phyloP scores from a whole-genome alignment of 768 basidiomycete genomes.

The Nidularia pulvinata region DNA sequence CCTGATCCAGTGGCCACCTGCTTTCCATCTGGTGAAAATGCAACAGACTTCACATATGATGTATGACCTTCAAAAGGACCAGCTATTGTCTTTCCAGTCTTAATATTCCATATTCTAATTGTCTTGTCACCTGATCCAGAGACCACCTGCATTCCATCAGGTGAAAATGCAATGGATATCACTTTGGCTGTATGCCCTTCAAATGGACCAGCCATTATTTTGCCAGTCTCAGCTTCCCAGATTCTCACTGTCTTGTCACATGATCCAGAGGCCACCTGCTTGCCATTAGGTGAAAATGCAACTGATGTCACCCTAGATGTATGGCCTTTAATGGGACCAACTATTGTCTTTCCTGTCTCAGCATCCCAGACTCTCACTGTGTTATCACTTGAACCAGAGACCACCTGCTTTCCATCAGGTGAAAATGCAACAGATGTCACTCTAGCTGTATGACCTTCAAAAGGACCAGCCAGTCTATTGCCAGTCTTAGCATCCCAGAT shows the following conservation, averaged over 20 bases:
- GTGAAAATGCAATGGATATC: not conserved
- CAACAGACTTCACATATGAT: too few relatives aligned
- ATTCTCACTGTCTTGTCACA: not conserved
- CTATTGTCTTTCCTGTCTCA: not conserved
- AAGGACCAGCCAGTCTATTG: not conserved
- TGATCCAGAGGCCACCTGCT: not conserved
- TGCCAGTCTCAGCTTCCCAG: not conserved
- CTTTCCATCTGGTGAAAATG: too few relatives aligned
- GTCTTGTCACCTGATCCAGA: not conserved
- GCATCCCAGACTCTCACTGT: not conserved
- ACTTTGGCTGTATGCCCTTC: not conserved
- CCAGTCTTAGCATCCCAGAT: constrained; percentile 7
- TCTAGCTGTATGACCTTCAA: not conserved
- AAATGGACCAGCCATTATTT: not conserved
- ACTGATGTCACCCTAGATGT: not conserved
- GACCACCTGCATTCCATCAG: not conserved
- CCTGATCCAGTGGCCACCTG: too few relatives aligned
- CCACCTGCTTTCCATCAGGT: not conserved
- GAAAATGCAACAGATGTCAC: not conserved
- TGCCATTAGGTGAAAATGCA: not conserved
- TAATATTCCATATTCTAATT: not conserved
- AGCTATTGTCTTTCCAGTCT: not conserved
- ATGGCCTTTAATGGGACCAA: not conserved
- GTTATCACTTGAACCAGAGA: not conserved
- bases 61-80: too few relatives aligned